Percentiles rank a stretch among this genome's conserved stretches.
These are phyloP conservation scores for Penicillium hesseltinei DNA, from an alignment of 2,329 filamentous ascomycete genomes.

Conservation along the genomic window DNA sequence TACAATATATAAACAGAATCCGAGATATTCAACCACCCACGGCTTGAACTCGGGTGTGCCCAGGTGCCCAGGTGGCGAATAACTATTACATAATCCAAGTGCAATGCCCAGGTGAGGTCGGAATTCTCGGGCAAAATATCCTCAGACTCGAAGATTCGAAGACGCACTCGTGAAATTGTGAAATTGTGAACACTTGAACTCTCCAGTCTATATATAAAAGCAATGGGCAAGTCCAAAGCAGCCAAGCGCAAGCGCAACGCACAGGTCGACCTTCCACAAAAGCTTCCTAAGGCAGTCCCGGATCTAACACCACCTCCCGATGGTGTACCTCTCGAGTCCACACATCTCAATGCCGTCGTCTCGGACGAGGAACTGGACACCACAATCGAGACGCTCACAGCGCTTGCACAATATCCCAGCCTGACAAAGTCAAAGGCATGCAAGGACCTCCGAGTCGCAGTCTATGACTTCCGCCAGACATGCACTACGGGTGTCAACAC, in stretches of 20 bases:
- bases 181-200: background rate
- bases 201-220: background rate
- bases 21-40: no score
- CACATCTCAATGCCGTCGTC: conserved; percentile 27
- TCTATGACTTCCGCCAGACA: conserved; percentile 67
- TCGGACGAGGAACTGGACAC: conserved; percentile 64
- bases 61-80: no score
- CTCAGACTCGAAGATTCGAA: background rate
- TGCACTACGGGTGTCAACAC: conserved; percentile 66
- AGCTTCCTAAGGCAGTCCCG: conserved; percentile 21
- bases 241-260: conserved; percentile 34
- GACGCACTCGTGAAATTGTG: no score
- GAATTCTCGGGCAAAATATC: background rate
- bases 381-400: conserved; percentile 61
- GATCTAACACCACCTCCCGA: conserved; percentile 28
- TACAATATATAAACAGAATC: no score
- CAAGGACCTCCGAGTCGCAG: conserved; percentile 64
- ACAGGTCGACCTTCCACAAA: conserved; percentile 27
- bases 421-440: conserved; percentile 68
- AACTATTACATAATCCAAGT: background rate
- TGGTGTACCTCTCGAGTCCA: conserved; percentile 24
- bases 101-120: background rate
- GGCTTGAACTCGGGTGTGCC: no score
- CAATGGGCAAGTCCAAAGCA: conserved; percentile 31
- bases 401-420: conserved; percentile 58